A percentile compares a stretch with the other conserved stretches of the same genome.
These are phyloP conservation scores for Blastocystis sp. DNA, from an alignment of 352 stramenopile genomes.

Conservation along the genomic window DNA sequence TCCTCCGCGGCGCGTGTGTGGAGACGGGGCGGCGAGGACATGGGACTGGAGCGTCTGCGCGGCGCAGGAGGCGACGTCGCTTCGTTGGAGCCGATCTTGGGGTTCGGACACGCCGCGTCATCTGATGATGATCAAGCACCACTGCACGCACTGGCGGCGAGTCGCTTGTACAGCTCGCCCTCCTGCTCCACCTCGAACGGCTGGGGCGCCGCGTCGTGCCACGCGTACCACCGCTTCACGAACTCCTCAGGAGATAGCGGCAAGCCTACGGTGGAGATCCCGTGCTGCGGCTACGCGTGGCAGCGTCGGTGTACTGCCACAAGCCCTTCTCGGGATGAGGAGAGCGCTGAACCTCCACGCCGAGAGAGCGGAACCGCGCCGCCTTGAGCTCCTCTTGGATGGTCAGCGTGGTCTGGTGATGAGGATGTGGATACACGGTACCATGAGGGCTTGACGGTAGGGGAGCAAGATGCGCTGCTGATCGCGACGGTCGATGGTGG, in stretches of 20 bases:
- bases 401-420: slow-evolving; percentile 7
- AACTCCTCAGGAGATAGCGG: neutral
- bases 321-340: neutral
- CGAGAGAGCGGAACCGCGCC: neutral
- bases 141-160: neutral
- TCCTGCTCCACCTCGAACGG: slow-evolving; percentile 34
- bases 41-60: slow-evolving; percentile 10
- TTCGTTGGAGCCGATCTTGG: neutral
- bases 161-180: neutral
- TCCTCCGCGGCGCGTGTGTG: neutral
- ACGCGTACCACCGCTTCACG: slow-evolving; percentile 14
- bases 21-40: slow-evolving; percentile 15
- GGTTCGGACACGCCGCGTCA: neutral
- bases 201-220: neutral
- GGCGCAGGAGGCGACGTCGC: slow-evolving; percentile 26
- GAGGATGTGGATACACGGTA: neutral
- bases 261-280: neutral
- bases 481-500: neutral
- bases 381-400: slow-evolving; percentile 46
- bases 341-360: neutral
- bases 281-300: neutral
- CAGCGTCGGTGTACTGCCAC: slow-evolving; percentile 3
- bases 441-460: slow-evolving; percentile 14
- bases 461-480: slow-evolving; percentile 45
- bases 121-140: neutral